Conservation (phyloP, 2,329 filamentous ascomycete species). For the Xylariaceae sp. region DNA sequence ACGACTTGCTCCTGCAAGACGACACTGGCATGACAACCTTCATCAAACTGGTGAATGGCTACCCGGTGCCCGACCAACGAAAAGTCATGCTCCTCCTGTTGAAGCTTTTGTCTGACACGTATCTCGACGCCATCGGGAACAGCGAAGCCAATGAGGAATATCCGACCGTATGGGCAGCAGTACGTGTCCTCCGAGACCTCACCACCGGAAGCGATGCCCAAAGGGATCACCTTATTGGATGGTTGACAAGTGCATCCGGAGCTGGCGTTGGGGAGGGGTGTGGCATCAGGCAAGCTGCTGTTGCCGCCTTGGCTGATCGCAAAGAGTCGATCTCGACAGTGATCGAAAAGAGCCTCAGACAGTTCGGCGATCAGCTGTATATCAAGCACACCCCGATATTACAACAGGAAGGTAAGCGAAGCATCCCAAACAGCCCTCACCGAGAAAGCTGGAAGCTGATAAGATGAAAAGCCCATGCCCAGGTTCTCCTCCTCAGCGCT, state of each 20-base stretch:
- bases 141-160: conserved; percentile 30
- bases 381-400: conserved; percentile 79
- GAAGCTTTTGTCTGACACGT: conserved; percentile 41
- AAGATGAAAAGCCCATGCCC: conserved; percentile 60
- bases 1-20: conserved; percentile 21
- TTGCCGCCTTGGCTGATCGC: conserved; percentile 51
- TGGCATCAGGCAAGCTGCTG: conserved; percentile 61
- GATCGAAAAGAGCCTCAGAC: conserved; percentile 62
- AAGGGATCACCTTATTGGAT: conserved; percentile 53
- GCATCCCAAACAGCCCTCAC: accelerated
- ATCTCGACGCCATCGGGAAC: conserved; percentile 34
- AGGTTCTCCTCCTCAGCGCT: conserved; percentile 70
- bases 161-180: conserved; percentile 49
- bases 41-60: conserved; percentile 30
- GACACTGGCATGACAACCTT: conserved; percentile 21
- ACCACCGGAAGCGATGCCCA: conserved; percentile 42
- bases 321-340: conserved; percentile 48
- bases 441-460: conserved; percentile 7
- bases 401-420: conserved; percentile 74
- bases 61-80: conserved; percentile 41
- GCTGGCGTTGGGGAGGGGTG: conserved; percentile 59
- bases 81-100: conserved; percentile 37
- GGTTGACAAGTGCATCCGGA: conserved; percentile 60
- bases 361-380: conserved; percentile 82
- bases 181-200: conserved; percentile 49